phyloP scores from a whole-genome alignment of 2,329 filamentous ascomycete species.

The Fusarium sp. region DNA sequence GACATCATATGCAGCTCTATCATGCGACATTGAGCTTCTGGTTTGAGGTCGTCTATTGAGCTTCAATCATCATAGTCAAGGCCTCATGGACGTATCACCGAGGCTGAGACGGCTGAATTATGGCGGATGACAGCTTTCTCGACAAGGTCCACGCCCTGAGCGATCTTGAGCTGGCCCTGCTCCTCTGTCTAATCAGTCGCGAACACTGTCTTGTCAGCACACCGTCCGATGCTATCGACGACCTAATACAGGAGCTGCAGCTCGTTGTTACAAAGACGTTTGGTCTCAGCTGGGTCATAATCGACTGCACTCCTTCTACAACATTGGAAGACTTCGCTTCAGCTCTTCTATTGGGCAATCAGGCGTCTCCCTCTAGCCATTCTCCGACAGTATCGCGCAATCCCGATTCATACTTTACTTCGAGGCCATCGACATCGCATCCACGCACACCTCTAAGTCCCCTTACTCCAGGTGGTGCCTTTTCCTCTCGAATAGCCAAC shows the following conservation, averaged over 20 bases:
- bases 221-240: slow-evolving; percentile 70
- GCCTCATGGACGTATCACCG: slow-evolving; percentile 48
- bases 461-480: slow-evolving; percentile 45
- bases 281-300: slow-evolving; percentile 74
- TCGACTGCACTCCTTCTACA: slow-evolving; percentile 79
- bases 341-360: slow-evolving; percentile 69
- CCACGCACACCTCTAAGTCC: slow-evolving; percentile 48
- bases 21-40: slow-evolving; percentile 40
- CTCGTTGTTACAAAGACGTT: slow-evolving; percentile 80
- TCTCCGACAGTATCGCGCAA: slow-evolving; percentile 46
- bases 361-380: slow-evolving; percentile 43
- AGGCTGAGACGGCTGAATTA: slow-evolving; percentile 53
- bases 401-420: slow-evolving; percentile 51
- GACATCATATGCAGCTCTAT: slow-evolving; percentile 48
- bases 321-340: slow-evolving; percentile 85
- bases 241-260: slow-evolving; percentile 79
- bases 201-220: slow-evolving; percentile 93
- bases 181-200: slow-evolving; percentile 83
- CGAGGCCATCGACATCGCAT: slow-evolving; percentile 42
- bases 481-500: slow-evolving; percentile 74
- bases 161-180: slow-evolving; percentile 87
- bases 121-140: slow-evolving; percentile 73
- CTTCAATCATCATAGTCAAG: slow-evolving; percentile 5
- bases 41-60: slow-evolving; percentile 17
- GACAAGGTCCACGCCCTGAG: slow-evolving; percentile 81